phyloP scores from a whole-genome alignment of 306 rosid genomes.

The Pueraria montana region DNA sequence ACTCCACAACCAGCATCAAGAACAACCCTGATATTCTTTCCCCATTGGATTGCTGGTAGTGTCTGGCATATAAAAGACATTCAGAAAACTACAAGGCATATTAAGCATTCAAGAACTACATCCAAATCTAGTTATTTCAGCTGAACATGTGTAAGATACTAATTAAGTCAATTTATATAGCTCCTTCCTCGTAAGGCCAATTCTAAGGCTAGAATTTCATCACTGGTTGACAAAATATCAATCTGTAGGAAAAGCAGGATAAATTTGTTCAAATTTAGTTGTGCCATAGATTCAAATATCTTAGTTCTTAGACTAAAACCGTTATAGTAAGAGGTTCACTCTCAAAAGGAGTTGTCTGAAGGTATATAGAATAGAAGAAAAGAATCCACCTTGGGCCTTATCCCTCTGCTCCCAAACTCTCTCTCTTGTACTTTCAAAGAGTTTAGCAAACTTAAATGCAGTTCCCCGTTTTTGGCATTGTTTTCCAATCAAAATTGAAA shows the following conservation, averaged over 20 bases:
- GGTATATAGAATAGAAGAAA: conserved; percentile 27
- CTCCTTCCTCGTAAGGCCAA: not conserved
- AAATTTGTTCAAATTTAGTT: not conserved
- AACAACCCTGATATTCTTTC: conserved; percentile 76
- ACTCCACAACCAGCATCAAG: conserved; percentile 93
- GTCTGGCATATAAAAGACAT: conserved; percentile 54
- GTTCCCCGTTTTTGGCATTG: not conserved
- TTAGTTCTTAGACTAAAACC: not conserved
- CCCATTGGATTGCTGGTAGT: conserved; percentile 71
- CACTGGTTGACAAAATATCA: not conserved
- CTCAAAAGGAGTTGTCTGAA: not conserved
- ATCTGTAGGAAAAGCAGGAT: not conserved
- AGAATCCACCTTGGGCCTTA: conserved; percentile 3
- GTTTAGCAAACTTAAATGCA: not conserved
- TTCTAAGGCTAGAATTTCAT: not conserved
- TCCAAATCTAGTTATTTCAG: not conserved
- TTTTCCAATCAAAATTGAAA: not conserved
- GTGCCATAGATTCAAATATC: not conserved
- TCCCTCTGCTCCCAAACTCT: not conserved
- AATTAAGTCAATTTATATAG: not conserved
- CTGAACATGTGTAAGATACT: not conserved
- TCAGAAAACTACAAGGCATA: not conserved
- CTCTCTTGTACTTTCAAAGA: not conserved
- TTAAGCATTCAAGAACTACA: not conserved
- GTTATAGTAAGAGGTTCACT: not conserved